phyloP scores from a whole-genome alignment of 306 rosid species.

The Dryas alaskensis region DNA sequence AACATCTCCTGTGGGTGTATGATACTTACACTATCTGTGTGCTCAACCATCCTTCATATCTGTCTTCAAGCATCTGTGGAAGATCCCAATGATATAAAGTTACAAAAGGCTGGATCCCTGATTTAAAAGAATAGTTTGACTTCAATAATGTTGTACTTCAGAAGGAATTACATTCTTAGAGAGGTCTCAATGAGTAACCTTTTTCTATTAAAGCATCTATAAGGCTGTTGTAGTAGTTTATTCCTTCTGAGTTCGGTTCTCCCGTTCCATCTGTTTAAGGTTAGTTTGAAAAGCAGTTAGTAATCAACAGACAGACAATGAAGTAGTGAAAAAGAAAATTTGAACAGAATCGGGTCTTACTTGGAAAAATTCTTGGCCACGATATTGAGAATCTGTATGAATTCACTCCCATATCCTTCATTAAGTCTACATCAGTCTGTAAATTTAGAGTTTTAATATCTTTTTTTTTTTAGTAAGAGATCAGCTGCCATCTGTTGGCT shows the following conservation, averaged over 20 bases:
- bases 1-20: neutral
- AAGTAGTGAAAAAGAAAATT: slow-evolving; percentile 7
- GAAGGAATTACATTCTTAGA: slow-evolving; percentile 17
- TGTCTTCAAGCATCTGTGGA: slow-evolving; percentile 81
- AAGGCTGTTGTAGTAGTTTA: slow-evolving; percentile 69
- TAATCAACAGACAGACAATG: neutral
- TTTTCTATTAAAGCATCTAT: slow-evolving; percentile 76
- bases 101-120: slow-evolving; percentile 82
- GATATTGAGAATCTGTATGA: slow-evolving; percentile 92
- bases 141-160: slow-evolving; percentile 14
- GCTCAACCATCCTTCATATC: slow-evolving; percentile 92
- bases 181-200: slow-evolving; percentile 44
- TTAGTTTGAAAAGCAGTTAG: slow-evolving; percentile 19
- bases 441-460: slow-evolving; percentile 19
- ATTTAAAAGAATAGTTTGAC: slow-evolving; percentile 33
- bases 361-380: slow-evolving; percentile 94
- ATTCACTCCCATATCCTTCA: slow-evolving; percentile 92
- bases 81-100: slow-evolving; percentile 94
- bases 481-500: neutral
- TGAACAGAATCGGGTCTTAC: slow-evolving; percentile 45
- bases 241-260: slow-evolving; percentile 69
- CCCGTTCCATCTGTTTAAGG: slow-evolving; percentile 73
- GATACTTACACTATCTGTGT: slow-evolving; percentile 58
- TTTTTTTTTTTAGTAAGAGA: slow-evolving; percentile 8
- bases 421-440: slow-evolving; percentile 80